Conservation (phyloP, 108 stramenopile species). For the Fistulifera pelliculosa region DNA sequence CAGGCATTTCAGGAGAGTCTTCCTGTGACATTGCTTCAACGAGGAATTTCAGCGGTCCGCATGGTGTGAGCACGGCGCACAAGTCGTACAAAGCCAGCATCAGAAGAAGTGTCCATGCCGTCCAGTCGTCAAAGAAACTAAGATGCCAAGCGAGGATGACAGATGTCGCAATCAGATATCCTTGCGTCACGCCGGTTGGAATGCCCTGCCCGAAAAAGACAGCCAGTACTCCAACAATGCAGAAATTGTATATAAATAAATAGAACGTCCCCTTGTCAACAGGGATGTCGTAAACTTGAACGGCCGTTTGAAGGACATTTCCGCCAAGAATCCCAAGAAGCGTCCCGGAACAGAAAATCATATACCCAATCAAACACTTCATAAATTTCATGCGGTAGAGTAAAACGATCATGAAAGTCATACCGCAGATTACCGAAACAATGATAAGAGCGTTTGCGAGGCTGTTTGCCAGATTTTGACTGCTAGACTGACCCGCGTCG, state of each 20-base stretch:
- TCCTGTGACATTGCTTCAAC: constrained; percentile 87
- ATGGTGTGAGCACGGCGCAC: constrained; percentile 94
- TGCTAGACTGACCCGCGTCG: constrained; percentile 39
- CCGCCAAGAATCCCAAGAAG: constrained; percentile 83
- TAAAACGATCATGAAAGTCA: constrained; percentile 89
- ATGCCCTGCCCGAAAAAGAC: constrained; percentile 91
- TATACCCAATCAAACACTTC: constrained; percentile 82
- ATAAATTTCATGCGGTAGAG: constrained; percentile 87
- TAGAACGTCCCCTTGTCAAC: constrained; percentile 83
- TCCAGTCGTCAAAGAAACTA: constrained; percentile 85
- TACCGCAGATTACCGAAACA: constrained; percentile 71
- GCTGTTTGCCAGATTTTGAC: constrained; percentile 51
- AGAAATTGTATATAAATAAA: constrained; percentile 84
- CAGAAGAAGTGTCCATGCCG: constrained; percentile 89
- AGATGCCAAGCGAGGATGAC: constrained; percentile 95
- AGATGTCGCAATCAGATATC: constrained; percentile 82
- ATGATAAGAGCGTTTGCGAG: constrained; percentile 91
- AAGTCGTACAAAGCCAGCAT: constrained; percentile 94
- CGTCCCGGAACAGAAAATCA: constrained; percentile 78
- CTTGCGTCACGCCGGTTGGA: constrained; percentile 79
- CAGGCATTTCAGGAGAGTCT: constrained; percentile 91
- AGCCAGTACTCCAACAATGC: constrained; percentile 80
- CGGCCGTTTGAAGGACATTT: constrained; percentile 48
- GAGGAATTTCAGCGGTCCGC: constrained; percentile 84
- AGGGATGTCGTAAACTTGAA: constrained; percentile 78